Evolutionary conservation across 805 yeast genomes (phyloP).

Genomic region (Ogataea methylovora): DNA sequence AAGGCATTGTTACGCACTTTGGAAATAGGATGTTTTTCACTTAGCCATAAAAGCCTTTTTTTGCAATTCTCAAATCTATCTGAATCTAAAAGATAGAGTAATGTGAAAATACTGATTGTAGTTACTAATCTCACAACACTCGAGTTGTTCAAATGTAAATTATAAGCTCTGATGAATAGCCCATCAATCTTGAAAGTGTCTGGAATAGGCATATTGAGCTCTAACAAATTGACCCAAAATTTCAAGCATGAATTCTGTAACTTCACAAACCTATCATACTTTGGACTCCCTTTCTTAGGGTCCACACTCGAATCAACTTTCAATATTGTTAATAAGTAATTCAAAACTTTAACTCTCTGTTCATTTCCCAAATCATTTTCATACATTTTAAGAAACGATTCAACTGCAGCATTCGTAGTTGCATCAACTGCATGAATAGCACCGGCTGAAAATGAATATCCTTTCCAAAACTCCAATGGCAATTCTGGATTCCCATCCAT

Average conservation of each 20-base stretch:
- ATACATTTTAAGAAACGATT: constrained; percentile 23
- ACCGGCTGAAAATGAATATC: constrained; percentile 47
- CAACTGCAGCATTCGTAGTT: constrained; percentile 35
- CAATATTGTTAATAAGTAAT: constrained; percentile 19
- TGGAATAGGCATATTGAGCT: constrained; percentile 28
- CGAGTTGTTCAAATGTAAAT: constrained; percentile 45
- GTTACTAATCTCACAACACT: constrained; percentile 29
- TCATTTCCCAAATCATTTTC: constrained; percentile 8
- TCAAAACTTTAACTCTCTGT: constrained; percentile 10
- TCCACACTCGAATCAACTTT: constrained; percentile 11
- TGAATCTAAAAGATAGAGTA: constrained; percentile 19
- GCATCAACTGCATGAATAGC: constrained; percentile 42
- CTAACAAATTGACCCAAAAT: constrained; percentile 31
- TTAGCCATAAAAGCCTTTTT: constrained; percentile 16
- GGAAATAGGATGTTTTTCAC: constrained; percentile 15
- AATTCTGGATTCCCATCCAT: constrained; percentile 5
- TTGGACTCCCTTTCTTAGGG: background rate
- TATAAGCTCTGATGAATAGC: constrained; percentile 42
- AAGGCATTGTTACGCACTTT: constrained; percentile 10
- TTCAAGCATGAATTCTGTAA: constrained; percentile 17
- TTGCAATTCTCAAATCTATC: constrained; percentile 8
- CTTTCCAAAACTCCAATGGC: constrained; percentile 44
- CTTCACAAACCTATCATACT: constrained; percentile 11
- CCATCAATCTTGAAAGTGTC: constrained; percentile 20
- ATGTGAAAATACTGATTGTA: constrained; percentile 37